Evolutionary conservation across 331 rosid genomes (phyloP).

Genomic region (Arachis monticola): DNA sequence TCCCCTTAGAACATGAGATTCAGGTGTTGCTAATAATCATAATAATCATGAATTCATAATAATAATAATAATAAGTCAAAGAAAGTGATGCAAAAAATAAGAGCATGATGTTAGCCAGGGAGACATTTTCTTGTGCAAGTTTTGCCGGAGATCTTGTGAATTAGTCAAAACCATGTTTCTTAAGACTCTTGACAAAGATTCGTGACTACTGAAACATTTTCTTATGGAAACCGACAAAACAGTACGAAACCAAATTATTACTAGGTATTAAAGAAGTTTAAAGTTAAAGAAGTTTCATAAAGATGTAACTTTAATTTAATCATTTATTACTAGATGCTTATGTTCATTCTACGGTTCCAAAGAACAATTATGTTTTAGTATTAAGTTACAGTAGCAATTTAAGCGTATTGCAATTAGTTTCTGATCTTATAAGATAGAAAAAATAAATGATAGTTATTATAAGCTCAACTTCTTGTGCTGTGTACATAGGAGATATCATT

Average conservation of each 20-base stretch:
- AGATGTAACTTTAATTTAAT: not conserved
- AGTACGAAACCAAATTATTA: not conserved
- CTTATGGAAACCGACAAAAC: constrained; percentile 16
- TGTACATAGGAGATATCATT: too few relatives aligned
- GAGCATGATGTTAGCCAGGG: constrained; percentile 33
- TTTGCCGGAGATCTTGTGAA: constrained; percentile 36
- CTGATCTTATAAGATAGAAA: not conserved
- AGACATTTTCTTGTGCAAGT: constrained; percentile 16
- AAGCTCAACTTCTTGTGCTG: too few relatives aligned
- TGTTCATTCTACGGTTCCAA: not conserved
- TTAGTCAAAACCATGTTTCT: constrained; percentile 44
- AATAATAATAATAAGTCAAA: not conserved
- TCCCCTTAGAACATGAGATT: constrained; percentile 6
- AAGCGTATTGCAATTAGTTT: constrained; percentile 6
- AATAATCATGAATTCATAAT: too few relatives aligned
- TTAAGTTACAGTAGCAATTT: not conserved
- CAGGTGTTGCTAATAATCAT: not conserved
- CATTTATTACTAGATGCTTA: not conserved
- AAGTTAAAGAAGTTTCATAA: constrained; percentile 5
- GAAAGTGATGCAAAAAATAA: constrained; percentile 4
- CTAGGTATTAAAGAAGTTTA: too few relatives aligned
- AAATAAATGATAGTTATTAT: too few relatives aligned
- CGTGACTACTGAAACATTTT: constrained; percentile 3
- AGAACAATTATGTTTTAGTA: constrained; percentile 7
- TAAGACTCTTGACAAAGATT: constrained; percentile 23